Percentiles rank a stretch among this genome's conserved stretches.
Evolutionary conservation across 2,329 filamentous ascomycete species (phyloP).

Genomic region (Monascus ruber): DNA sequence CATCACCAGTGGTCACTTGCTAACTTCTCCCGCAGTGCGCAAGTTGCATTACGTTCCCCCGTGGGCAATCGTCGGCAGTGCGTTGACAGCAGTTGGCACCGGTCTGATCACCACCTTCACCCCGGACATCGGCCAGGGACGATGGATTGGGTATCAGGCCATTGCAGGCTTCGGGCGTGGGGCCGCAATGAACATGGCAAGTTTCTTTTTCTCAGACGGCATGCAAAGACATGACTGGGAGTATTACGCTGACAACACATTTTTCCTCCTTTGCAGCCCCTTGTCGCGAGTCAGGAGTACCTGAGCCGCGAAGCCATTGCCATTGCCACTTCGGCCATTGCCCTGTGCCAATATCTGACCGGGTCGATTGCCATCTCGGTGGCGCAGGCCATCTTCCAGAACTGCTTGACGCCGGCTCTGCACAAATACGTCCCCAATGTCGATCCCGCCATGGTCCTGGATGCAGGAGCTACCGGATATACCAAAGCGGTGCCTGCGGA

Average conservation of each 20-base stretch:
- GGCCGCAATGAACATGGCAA: constrained; percentile 13
- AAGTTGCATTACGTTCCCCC: not conserved
- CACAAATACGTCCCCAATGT: not conserved
- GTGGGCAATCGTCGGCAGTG: not conserved
- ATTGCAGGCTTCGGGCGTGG: constrained; percentile 17
- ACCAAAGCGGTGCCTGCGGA: not conserved
- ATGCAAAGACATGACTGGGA: not conserved
- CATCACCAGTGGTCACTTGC: not conserved
- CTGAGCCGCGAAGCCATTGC: not conserved
- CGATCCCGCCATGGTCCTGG: not conserved
- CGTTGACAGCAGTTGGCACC: constrained; percentile 7
- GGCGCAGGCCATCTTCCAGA: not conserved
- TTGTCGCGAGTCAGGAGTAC: not conserved
- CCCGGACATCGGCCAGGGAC: constrained; percentile 6
- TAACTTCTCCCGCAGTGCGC: not conserved
- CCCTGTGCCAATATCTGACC: not conserved
- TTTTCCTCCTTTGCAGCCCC: no score
- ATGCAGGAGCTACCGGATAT: not conserved
- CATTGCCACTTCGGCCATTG: not conserved
- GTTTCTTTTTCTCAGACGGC: not conserved
- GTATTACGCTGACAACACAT: no score
- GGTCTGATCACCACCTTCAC: constrained; percentile 21
- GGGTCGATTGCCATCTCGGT: not conserved
- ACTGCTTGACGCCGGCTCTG: not conserved
- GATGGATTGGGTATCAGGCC: constrained; percentile 23